Conservation (phyloP, 208 protist genomes). For the Trypanosoma vivax region DNA sequence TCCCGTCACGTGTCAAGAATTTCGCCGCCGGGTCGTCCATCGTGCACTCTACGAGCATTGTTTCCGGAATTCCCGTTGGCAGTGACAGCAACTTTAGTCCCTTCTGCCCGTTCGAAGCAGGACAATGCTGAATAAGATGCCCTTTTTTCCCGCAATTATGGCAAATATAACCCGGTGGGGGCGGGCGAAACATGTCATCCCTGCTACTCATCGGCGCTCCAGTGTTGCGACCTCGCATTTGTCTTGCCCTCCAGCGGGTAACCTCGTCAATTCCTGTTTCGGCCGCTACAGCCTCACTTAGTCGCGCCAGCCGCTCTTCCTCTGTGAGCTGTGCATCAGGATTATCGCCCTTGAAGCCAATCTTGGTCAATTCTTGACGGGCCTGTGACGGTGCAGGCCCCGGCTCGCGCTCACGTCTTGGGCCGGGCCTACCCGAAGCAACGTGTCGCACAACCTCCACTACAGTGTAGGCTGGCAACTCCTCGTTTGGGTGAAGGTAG, state of each 20-base stretch:
- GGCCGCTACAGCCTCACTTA: conserved; percentile 57
- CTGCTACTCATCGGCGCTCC: conserved; percentile 12
- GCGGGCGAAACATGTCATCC: conserved; percentile 54
- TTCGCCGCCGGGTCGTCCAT: conserved; percentile 84
- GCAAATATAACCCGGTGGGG: conserved; percentile 76
- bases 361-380: neutral
- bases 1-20: conserved; percentile 80
- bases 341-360: conserved; percentile 1
- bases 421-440: conserved; percentile 21
- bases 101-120: conserved; percentile 41
- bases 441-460: conserved; percentile 76
- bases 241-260: conserved; percentile 11
- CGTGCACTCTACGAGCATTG: conserved; percentile 78
- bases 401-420: conserved; percentile 15
- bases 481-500: conserved; percentile 72
- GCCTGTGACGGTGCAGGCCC: neutral
- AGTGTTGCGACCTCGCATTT: conserved; percentile 7
- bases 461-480: conserved; percentile 64
- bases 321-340: conserved; percentile 36
- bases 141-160: conserved; percentile 86
- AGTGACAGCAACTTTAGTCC: conserved; percentile 54
- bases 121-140: conserved; percentile 83
- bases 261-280: conserved; percentile 79
- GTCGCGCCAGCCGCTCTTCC: conserved; percentile 73
- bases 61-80: conserved; percentile 83